phyloP scores from a whole-genome alignment of 306 rosid species.

The Prunus padus region DNA sequence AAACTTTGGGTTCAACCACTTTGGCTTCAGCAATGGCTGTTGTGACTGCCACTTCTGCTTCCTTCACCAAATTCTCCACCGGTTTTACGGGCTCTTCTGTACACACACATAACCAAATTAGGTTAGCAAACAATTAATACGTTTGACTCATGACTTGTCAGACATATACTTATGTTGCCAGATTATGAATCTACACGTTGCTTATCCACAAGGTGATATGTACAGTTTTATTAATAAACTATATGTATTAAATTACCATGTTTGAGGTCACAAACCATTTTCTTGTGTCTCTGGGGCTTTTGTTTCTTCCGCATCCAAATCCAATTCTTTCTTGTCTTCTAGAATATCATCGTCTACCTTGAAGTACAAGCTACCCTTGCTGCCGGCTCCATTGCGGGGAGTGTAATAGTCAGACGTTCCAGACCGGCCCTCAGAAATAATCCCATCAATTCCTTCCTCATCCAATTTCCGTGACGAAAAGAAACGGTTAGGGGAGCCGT shows the following conservation, averaged over 20 bases:
- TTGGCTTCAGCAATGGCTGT: conserved; percentile 7
- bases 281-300: background rate
- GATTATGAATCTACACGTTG: background rate
- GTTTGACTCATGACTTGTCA: background rate
- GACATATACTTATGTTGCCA: background rate
- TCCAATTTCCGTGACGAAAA: conserved; percentile 29
- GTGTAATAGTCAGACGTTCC: conserved; percentile 33
- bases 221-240: too few relatives aligned
- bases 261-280: background rate
- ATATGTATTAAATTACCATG: too few relatives aligned
- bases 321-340: conserved; percentile 5
- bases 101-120: conserved; percentile 1
- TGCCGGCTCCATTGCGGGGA: conserved; percentile 29
- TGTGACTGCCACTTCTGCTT: conserved; percentile 6
- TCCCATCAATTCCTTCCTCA: conserved; percentile 30
- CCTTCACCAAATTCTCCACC: conserved; percentile 30
- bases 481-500: conserved; percentile 28
- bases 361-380: conserved; percentile 12
- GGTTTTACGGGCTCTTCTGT: conserved; percentile 27
- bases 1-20: conserved; percentile 13
- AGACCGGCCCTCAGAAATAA: conserved; percentile 29
- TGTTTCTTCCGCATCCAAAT: background rate
- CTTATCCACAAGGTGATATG: too few relatives aligned
- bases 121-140: background rate
- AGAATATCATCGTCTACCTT: background rate